phyloP scores from a whole-genome alignment of 2,329 filamentous ascomycete genomes.

The Triangularia setosa region DNA sequence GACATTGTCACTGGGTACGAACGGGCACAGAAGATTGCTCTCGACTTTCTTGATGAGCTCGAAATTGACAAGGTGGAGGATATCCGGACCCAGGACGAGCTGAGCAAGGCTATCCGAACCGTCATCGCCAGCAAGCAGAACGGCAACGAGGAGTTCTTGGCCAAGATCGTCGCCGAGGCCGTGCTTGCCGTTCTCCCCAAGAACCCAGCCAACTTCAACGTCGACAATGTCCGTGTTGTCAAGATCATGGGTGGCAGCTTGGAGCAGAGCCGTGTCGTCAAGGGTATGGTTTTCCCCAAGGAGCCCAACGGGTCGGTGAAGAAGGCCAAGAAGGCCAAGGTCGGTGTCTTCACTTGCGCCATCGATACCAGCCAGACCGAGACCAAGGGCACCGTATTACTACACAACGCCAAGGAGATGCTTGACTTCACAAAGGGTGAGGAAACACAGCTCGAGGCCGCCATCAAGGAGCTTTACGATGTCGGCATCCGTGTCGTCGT shows the following conservation, averaged over 20 bases:
- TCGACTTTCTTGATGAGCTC: slow-evolving; percentile 82
- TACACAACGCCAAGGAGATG: slow-evolving; percentile 99
- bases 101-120: slow-evolving; percentile 92
- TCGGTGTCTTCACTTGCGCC: slow-evolving; percentile 92
- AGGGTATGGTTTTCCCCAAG: slow-evolving; percentile 97
- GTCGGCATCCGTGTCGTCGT: slow-evolving; percentile 88
- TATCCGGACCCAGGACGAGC: slow-evolving; percentile 72
- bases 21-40: slow-evolving; percentile 83
- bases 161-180: slow-evolving; percentile 79
- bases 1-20: slow-evolving; percentile 97
- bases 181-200: slow-evolving; percentile 88
- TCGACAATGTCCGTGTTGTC: slow-evolving; percentile 97
- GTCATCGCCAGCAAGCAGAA: slow-evolving; percentile 97
- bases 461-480: slow-evolving; percentile 94
- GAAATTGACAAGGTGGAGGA: slow-evolving; percentile 88
- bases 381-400: slow-evolving; percentile 94
- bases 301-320: slow-evolving; percentile 91
- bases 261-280: slow-evolving; percentile 90
- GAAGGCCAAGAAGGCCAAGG: slow-evolving; percentile 89
- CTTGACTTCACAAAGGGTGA: slow-evolving; percentile 97
- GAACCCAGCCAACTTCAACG: slow-evolving; percentile 94
- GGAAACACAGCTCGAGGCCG: slow-evolving; percentile 82
- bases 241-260: slow-evolving; percentile 99
- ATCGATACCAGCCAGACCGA: slow-evolving; percentile 96
- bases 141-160: slow-evolving; percentile 85